phyloP scores from a whole-genome alignment of 2,329 filamentous ascomycete genomes.

The Graphiopsis chlorocephala region DNA sequence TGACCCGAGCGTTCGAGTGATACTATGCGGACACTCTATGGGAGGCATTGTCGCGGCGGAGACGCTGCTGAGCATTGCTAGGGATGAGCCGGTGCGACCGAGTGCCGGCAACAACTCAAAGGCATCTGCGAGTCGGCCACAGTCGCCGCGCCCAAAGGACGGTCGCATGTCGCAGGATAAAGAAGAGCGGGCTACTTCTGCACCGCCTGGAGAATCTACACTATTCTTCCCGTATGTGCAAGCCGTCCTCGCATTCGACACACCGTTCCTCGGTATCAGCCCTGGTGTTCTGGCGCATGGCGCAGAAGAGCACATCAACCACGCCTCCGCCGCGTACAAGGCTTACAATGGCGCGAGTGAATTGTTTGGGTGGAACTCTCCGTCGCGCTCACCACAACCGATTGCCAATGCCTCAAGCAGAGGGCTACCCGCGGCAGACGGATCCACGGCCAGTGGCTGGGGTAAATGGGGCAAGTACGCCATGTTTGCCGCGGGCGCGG shows the following conservation, averaged over 20 bases:
- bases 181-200: constrained; percentile 18
- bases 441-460: constrained; percentile 53
- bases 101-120: constrained; percentile 6
- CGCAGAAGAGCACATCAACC: constrained; percentile 82
- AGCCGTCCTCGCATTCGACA: constrained; percentile 89
- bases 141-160: constrained; percentile 4
- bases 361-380: constrained; percentile 51
- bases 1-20: constrained; percentile 76
- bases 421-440: constrained; percentile 29
- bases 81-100: constrained; percentile 53
- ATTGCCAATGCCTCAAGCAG: constrained; percentile 28
- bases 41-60: constrained; percentile 93
- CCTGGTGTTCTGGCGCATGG: constrained; percentile 81
- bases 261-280: constrained; percentile 80
- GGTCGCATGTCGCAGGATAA: background rate
- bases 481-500: constrained; percentile 77
- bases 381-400: constrained; percentile 21
- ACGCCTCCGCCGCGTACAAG: constrained; percentile 66
- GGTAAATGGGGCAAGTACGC: constrained; percentile 81
- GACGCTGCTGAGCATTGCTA: constrained; percentile 71
- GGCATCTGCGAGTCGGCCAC: constrained; percentile 12
- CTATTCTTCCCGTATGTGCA: constrained; percentile 93
- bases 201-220: constrained; percentile 21
- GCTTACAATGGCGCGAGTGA: constrained; percentile 62
- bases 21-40: constrained; percentile 85